phyloP scores from a whole-genome alignment of 805 yeast species.

The Candida sonorensis region DNA sequence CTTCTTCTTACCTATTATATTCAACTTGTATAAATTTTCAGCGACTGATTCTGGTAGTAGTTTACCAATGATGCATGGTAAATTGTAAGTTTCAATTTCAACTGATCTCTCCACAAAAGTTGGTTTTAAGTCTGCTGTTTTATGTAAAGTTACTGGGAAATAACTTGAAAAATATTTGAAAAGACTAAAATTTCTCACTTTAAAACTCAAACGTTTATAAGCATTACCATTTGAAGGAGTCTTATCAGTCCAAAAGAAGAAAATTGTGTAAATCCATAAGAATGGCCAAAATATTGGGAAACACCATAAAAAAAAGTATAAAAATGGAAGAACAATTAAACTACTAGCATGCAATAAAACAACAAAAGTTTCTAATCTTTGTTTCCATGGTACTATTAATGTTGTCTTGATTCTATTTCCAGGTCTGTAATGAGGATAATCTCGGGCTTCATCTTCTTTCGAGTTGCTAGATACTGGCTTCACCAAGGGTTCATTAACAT shows the following conservation, averaged over 20 bases:
- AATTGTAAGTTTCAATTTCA: slow-evolving; percentile 3
- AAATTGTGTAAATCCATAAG: slow-evolving; percentile 52
- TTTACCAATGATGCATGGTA: slow-evolving; percentile 1
- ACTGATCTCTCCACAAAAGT: slow-evolving; percentile 39
- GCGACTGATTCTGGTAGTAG: slow-evolving; percentile 5
- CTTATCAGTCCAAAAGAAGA: slow-evolving; percentile 51
- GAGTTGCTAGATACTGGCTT: too few species aligned
- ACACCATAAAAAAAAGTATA: slow-evolving; percentile 53
- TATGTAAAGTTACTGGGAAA: slow-evolving; percentile 72
- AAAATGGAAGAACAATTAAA: slow-evolving; percentile 49
- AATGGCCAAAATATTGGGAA: slow-evolving; percentile 51
- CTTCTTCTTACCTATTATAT: slow-evolving; percentile 1
- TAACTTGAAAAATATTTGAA: slow-evolving; percentile 74
- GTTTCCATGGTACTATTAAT: slow-evolving; percentile 43
- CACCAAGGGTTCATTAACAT: too few species aligned
- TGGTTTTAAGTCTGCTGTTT: slow-evolving; percentile 64
- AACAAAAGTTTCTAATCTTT: slow-evolving; percentile 60
- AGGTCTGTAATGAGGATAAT: slow-evolving; percentile 15
- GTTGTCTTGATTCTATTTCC: slow-evolving; percentile 44
- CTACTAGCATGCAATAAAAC: slow-evolving; percentile 70
- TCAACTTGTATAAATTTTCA: neutral
- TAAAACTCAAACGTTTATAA: slow-evolving; percentile 45
- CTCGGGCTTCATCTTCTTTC: too few species aligned
- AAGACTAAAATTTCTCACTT: slow-evolving; percentile 47
- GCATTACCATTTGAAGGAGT: slow-evolving; percentile 74